Percentiles rank a stretch among this genome's conserved stretches.
Evolutionary conservation across 371 early-diverging fungal genomes (phyloP).

Genomic region (Apophysomyces variabilis): DNA sequence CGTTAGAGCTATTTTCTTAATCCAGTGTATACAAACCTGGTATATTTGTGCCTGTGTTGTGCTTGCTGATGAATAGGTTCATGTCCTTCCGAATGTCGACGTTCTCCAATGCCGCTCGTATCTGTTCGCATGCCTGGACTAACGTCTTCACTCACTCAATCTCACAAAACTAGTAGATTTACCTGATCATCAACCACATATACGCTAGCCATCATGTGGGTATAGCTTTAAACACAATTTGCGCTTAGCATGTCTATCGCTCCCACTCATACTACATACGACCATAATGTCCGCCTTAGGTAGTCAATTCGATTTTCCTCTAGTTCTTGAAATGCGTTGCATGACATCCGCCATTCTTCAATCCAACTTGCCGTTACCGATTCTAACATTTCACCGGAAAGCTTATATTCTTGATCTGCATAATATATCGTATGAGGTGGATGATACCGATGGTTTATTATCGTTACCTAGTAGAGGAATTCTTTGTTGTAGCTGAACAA

Average conservation of each 20-base stretch:
- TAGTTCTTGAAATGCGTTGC: constrained; percentile 20
- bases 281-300: constrained; percentile 23
- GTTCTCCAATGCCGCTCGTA: constrained; percentile 22
- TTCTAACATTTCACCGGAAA: constrained; percentile 11
- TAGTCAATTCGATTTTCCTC: constrained; percentile 28
- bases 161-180: neutral
- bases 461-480: constrained; percentile 4
- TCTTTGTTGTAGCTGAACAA: constrained; percentile 1
- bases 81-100: constrained; percentile 19
- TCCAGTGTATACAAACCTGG: constrained; percentile 19
- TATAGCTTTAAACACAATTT: constrained; percentile 19
- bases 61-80: constrained; percentile 18
- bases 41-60: constrained; percentile 21
- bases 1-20: neutral
- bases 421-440: neutral
- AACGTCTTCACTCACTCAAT: neutral
- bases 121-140: constrained; percentile 23
- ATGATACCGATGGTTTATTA: neutral
- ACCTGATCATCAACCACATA: constrained; percentile 34
- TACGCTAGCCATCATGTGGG: constrained; percentile 33
- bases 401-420: constrained; percentile 22
- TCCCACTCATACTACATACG: constrained; percentile 21
- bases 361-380: constrained; percentile 19
- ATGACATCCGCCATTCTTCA: constrained; percentile 22
- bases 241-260: neutral